These are phyloP conservation scores for Candida sanyaensis DNA, from an alignment of 1,139 yeast genomes.

Conservation along the genomic window DNA sequence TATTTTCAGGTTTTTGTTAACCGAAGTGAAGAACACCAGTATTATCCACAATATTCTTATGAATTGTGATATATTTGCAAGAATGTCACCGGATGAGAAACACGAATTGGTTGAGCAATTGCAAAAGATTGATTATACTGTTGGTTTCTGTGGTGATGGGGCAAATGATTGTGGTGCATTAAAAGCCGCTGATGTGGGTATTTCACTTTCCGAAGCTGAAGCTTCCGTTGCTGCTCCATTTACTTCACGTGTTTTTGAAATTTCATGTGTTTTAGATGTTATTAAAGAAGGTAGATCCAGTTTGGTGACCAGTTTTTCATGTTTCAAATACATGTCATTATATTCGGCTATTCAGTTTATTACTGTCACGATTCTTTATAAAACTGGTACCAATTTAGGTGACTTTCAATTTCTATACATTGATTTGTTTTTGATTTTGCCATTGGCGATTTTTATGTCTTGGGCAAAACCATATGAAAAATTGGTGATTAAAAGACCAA, in stretches of 20 bases:
- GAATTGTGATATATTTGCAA: slow-evolving; percentile 79
- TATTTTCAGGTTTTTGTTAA: slow-evolving; percentile 74
- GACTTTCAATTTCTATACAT: slow-evolving; percentile 96
- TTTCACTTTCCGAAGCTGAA: slow-evolving; percentile 94
- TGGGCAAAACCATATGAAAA: slow-evolving; percentile 82
- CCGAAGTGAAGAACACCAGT: slow-evolving; percentile 45
- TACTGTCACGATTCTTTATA: slow-evolving; percentile 80
- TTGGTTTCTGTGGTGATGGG: slow-evolving; percentile 98
- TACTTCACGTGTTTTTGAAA: slow-evolving; percentile 86
- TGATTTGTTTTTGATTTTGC: slow-evolving; percentile 85
- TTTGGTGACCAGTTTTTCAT: slow-evolving; percentile 89
- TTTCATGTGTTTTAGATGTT: slow-evolving; percentile 88
- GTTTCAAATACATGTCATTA: slow-evolving; percentile 96
- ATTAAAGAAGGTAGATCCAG: slow-evolving; percentile 95
- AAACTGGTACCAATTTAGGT: slow-evolving; percentile 91
- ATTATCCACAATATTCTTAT: slow-evolving; percentile 62
- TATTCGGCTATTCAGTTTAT: slow-evolving; percentile 96
- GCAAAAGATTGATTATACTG: slow-evolving; percentile 83
- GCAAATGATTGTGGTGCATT: slow-evolving; percentile 98
- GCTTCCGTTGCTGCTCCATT: slow-evolving; percentile 99
- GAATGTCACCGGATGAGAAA: slow-evolving; percentile 99
- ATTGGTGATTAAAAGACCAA: slow-evolving; percentile 76
- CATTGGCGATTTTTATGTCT: slow-evolving; percentile 95
- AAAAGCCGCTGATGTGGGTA: slow-evolving; percentile 96
- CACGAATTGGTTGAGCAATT: slow-evolving; percentile 91